phyloP scores from a whole-genome alignment of 1,139 yeast genomes.

The Zhuliangozyma blackwelliae region DNA sequence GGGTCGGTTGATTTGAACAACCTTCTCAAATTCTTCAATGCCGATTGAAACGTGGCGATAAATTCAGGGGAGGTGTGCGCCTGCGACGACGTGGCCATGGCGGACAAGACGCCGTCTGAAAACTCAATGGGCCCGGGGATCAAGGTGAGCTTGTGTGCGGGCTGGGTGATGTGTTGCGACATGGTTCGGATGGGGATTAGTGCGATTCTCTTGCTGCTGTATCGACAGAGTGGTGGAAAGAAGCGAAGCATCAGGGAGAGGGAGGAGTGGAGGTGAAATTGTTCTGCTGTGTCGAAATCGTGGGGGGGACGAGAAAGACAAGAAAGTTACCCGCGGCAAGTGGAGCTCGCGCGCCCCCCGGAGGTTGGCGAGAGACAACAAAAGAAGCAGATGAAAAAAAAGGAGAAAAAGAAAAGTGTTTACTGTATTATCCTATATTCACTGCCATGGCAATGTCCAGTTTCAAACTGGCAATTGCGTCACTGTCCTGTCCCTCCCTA shows the following conservation, averaged over 20 bases:
- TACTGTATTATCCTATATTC: background rate
- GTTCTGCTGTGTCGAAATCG: background rate
- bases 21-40: conserved; percentile 62
- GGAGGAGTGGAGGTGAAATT: background rate
- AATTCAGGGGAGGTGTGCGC: conserved; percentile 93
- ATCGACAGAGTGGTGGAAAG: background rate
- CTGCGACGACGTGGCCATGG: conserved; percentile 82
- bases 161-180: conserved; percentile 27
- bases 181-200: conserved; percentile 2
- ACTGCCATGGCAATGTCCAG: conserved; percentile 2
- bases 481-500: conserved; percentile 11
- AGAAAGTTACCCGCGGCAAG: no score
- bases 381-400: no score
- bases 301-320: no score
- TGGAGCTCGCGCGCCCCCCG: no score
- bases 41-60: conserved; percentile 65
- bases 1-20: conserved; percentile 68
- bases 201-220: no score
- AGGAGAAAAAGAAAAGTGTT: no score
- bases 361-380: no score
- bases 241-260: conserved; percentile 1
- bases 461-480: background rate
- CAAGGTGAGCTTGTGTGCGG: conserved; percentile 56
- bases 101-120: conserved; percentile 73
- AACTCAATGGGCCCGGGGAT: conserved; percentile 96